These are phyloP conservation scores for Diaporthe ampelina DNA, from an alignment of 2,329 filamentous ascomycete species.

Conservation along the genomic window DNA sequence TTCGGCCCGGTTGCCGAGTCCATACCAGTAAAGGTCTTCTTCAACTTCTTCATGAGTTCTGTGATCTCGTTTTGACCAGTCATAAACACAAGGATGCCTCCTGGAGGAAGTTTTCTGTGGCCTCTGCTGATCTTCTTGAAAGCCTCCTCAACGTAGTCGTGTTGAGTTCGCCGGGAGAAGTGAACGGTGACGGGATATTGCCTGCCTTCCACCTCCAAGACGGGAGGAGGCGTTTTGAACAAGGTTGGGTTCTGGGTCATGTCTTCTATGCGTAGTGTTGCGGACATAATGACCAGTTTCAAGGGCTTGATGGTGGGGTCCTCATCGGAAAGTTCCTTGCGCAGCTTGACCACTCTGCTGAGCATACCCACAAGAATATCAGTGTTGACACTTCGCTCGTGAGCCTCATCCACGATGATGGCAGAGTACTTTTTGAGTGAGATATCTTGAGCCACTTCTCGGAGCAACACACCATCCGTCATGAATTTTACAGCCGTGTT, in stretches of 20 bases:
- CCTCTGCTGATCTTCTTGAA: slow-evolving; percentile 89
- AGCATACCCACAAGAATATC: slow-evolving; percentile 99
- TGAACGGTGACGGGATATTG: slow-evolving; percentile 93
- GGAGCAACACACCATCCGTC: slow-evolving; percentile 95
- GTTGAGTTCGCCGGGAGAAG: slow-evolving; percentile 84
- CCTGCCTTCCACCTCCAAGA: slow-evolving; percentile 90
- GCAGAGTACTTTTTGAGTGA: slow-evolving; percentile 90
- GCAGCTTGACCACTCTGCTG: slow-evolving; percentile 88
- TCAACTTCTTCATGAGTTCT: slow-evolving; percentile 84
- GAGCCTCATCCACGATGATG: slow-evolving; percentile 95
- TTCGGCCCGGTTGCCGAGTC: slow-evolving; percentile 71
- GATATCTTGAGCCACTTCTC: slow-evolving; percentile 92
- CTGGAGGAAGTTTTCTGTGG: slow-evolving; percentile 89
- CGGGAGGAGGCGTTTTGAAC: slow-evolving; percentile 83
- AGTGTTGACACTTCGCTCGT: slow-evolving; percentile 97
- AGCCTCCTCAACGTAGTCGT: slow-evolving; percentile 92
- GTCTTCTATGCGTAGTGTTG: slow-evolving; percentile 90
- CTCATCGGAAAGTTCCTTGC: slow-evolving; percentile 80
- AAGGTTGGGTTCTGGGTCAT: slow-evolving; percentile 87
- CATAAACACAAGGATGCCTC: slow-evolving; percentile 93
- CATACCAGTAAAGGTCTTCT: slow-evolving; percentile 73
- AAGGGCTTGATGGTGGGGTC: slow-evolving; percentile 80
- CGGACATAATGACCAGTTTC: slow-evolving; percentile 98
- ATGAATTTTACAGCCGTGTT: slow-evolving; percentile 97
- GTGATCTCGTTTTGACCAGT: slow-evolving; percentile 95